Evolutionary conservation across 148 eudicot genomes (phyloP).

Genomic region (Vaccinium corymbosum): DNA sequence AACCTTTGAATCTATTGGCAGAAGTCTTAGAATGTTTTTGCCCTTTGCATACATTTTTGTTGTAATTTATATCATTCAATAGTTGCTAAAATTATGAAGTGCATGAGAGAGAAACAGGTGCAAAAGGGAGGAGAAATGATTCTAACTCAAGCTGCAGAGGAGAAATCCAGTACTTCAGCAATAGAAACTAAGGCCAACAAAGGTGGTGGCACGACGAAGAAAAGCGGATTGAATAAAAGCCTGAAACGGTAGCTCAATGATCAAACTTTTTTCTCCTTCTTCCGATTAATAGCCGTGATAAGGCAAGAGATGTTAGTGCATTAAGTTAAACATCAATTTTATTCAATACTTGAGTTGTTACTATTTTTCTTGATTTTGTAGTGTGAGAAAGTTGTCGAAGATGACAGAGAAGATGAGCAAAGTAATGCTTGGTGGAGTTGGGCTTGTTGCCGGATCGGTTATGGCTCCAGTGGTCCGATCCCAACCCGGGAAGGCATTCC

Average conservation of each 20-base stretch:
- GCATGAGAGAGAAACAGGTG: slow-evolving; percentile 37
- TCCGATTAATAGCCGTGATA: not conserved
- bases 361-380: slow-evolving; percentile 7
- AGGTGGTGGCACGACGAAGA: slow-evolving; percentile 28
- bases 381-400: slow-evolving; percentile 63
- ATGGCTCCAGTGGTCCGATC: slow-evolving; percentile 75
- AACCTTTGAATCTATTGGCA: not conserved
- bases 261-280: not conserved
- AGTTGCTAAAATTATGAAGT: not conserved
- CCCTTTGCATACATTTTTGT: not conserved
- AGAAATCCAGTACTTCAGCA: slow-evolving; percentile 18
- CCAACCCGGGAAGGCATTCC: slow-evolving; percentile 63
- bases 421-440: slow-evolving; percentile 69
- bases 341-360: not conserved
- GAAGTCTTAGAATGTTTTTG: not conserved
- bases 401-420: slow-evolving; percentile 87
- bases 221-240: slow-evolving; percentile 53
- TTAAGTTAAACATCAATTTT: not conserved
- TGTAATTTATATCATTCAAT: not conserved
- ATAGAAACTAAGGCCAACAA: slow-evolving; percentile 25
- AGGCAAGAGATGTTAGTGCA: not conserved
- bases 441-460: slow-evolving; percentile 69
- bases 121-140: slow-evolving; percentile 75
- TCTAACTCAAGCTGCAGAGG: slow-evolving; percentile 34
- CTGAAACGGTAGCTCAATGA: slow-evolving; percentile 56